Evolutionary conservation across 2,329 filamentous ascomycete genomes (phyloP), one percentile per base, ranked within the genome.

Genomic region (Corinectria fuckeliana): DNA sequence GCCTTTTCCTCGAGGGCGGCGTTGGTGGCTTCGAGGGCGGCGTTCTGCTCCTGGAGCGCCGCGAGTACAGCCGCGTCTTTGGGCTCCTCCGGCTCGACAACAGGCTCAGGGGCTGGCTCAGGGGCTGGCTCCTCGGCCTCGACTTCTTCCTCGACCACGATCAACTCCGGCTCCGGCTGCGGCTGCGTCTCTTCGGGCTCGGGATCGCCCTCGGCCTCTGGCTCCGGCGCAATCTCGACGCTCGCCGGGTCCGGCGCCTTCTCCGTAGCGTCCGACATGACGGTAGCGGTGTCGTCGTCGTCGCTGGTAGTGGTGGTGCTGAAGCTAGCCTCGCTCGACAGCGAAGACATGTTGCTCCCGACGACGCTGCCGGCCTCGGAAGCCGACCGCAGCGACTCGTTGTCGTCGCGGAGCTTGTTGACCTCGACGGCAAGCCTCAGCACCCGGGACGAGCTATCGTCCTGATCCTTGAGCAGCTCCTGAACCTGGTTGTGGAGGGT

Each of bases 361-460:
- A 60, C 34, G 13, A 63, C 54, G 23, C 69, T 71, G 4, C 64
- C 64, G 3, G 60, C 60, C 23, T 69, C 68, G 0, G 69, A 71
- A 2, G 62, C 14, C 0, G 54, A 56, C 18, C 62, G 61, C 1
- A 71, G 56, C 8, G 64, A 67, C 9, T 51, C 53, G 47, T 71
- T 71, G 53, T 71, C 69, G 0, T 59, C 60, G 3, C 68, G 62
- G 23, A 71, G 47, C 9, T 48, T 61, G 25, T 64, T 60, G 9
- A 63, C 56, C 50, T 71, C 69, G 14, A 66, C 65, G 2, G 67
- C 54, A 5, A 71, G 56, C n/a, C 67, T 30, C 47, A 69, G 36
- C 4, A 71, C 64, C 16, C 68, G 63, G 0, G 69, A 68, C 1
- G 62, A 57, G 4, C 51, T 36, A 23, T 71, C 69, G 20, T 71